Conservation (phyloP, 495 filamentous ascomycete species). For the Podospora pseudopauciseta region DNA sequence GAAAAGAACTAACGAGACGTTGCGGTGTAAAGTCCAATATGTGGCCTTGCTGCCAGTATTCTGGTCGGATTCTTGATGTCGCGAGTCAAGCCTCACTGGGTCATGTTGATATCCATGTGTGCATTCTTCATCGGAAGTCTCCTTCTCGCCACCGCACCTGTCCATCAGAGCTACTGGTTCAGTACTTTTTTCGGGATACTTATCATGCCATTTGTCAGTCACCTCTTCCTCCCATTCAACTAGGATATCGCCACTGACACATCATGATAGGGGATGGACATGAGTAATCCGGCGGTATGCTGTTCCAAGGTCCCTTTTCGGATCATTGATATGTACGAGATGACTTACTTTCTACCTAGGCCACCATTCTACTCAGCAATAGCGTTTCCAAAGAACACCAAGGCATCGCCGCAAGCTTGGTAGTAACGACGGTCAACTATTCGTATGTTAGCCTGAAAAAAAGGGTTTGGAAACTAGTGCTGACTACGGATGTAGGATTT, state of each 20-base stretch:
- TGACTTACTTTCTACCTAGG: slow-evolving; percentile 26
- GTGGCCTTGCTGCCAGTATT: slow-evolving; percentile 33
- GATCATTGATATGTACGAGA: neutral
- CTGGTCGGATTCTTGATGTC: slow-evolving; percentile 46
- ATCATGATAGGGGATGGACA: slow-evolving; percentile 42
- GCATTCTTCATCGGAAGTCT: slow-evolving; percentile 45
- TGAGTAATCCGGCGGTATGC: slow-evolving; percentile 32
- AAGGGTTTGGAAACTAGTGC: neutral
- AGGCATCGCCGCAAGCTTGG: slow-evolving; percentile 49
- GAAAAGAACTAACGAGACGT: neutral
- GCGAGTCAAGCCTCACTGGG: slow-evolving; percentile 40
- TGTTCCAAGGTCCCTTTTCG: neutral
- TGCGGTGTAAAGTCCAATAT: slow-evolving; percentile 31
- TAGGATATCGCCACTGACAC: neutral
- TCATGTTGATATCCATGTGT: slow-evolving; percentile 51
- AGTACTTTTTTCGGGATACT: slow-evolving; percentile 55
- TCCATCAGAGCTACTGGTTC: slow-evolving; percentile 56
- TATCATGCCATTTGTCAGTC: slow-evolving; percentile 51
- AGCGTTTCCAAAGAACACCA: slow-evolving; percentile 57
- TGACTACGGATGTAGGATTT: slow-evolving; percentile 23
- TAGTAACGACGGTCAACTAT: slow-evolving; percentile 46
- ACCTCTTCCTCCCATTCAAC: neutral
- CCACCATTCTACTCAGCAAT: slow-evolving; percentile 57
- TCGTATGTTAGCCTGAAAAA: slow-evolving; percentile 11
- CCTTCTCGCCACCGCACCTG: slow-evolving; percentile 46